These are phyloP conservation scores for Arabidopsis suecica DNA, from an alignment of 345 rosid genomes.

Conservation along the genomic window DNA sequence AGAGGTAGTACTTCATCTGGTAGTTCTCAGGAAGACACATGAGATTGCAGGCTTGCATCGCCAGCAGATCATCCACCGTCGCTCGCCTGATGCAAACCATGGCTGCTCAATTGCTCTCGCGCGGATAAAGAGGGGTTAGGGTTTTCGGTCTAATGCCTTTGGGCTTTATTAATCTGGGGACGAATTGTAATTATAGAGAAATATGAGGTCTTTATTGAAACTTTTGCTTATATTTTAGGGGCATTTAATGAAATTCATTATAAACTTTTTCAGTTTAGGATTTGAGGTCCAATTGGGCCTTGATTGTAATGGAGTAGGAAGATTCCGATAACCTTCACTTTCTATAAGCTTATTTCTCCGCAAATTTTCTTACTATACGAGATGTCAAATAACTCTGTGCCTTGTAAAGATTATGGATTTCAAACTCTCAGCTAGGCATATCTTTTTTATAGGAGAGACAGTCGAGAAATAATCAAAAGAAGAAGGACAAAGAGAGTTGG, in stretches of 20 bases:
- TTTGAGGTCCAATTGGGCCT: constrained; percentile 1
- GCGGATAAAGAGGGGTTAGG: constrained; percentile 39
- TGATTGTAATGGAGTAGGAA: not conserved
- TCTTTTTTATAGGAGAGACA: constrained; percentile 1
- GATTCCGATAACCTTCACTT: not conserved
- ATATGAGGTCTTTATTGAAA: constrained; percentile 1
- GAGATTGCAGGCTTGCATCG: constrained; percentile 98
- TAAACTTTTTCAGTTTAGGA: not conserved
- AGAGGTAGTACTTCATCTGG: constrained; percentile 98
- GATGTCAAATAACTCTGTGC: not conserved
- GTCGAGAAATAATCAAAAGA: not conserved
- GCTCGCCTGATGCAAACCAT: constrained; percentile 99
- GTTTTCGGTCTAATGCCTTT: constrained; percentile 26
- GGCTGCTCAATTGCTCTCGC: constrained; percentile 12
- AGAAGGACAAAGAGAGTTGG: not conserved
- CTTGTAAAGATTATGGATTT: not conserved
- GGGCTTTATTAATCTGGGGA: constrained; percentile 14
- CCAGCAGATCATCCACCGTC: constrained; percentile 87
- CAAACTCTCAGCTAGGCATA: not conserved
- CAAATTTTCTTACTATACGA: not conserved
- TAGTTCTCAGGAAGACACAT: constrained; percentile 96
- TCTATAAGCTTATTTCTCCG: not conserved
- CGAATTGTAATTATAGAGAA: not conserved
- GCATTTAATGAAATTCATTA: not conserved
- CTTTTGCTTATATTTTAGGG: constrained; percentile 12